Evolutionary conservation across 2,329 filamentous ascomycete genomes (phyloP), one percentile per base, ranked within the genome.

Genomic region (Aspergillus spinulosporus): DNA sequence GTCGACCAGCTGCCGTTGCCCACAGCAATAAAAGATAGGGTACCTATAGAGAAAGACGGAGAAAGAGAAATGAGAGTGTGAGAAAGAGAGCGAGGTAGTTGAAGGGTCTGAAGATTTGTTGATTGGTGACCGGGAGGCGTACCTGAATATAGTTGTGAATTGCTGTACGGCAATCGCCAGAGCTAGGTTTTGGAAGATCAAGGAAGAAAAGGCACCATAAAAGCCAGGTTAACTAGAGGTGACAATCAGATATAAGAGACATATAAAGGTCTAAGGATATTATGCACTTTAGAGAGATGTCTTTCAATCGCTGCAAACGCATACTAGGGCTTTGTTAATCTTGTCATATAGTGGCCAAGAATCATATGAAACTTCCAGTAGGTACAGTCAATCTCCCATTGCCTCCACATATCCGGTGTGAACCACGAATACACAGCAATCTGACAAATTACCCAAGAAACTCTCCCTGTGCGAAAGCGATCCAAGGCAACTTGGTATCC

Each of bases 401-500:
- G 28, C 42, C 29, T 28, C 36, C 12, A 29, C 14, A 36, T 8
- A 36, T 9, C 1, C 32, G n/a, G 11, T 46, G 29, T 15, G 40
- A 28, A 36, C n/a, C 29, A 32, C 48, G 29, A 50, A 26, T n/a
- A 39, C 28, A 39, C 9, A 36, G 34, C 6, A n/a, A n/a, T 2
- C n/a, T 8, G 8, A 34, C 14, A 29, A 58, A 32, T 54, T 67
- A 76, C 14, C 73, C 74, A 4, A 76, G 58, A 28, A 76, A 76
- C 52, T 76, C 71, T 5, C 73, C 74, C 26, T 68, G 63, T 1
- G 73, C 71, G 55, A 76, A 63, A 4, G 71, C 68, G 60, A 74
- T 68, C 74, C 74, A 76, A 1, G 72, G 70, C 45, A 73, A 46
- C 5, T 70, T 58, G 40, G 69, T 64, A 36, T 72, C 65, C 74